Conservation (phyloP, 2,329 filamentous ascomycete genomes). For the Alternaria panax region DNA sequence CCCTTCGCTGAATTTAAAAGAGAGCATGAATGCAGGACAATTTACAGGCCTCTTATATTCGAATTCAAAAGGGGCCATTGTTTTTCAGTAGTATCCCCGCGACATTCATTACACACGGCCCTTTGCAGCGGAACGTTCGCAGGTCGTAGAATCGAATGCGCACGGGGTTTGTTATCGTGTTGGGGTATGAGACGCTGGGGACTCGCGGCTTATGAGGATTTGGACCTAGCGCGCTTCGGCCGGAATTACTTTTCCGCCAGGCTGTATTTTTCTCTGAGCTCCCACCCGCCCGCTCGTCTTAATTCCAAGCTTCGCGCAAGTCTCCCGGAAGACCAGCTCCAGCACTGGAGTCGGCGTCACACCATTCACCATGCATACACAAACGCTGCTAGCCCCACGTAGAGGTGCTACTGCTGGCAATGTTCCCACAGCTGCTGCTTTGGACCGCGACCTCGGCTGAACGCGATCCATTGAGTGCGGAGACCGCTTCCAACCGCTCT, state of each 20-base stretch:
- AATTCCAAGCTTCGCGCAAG: constrained; percentile 15
- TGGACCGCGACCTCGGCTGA: constrained; percentile 45
- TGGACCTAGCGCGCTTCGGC: constrained; percentile 13
- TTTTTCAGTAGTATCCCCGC: too few species aligned
- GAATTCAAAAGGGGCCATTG: too few species aligned
- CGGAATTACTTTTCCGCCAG: constrained; percentile 26
- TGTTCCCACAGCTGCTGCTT: constrained; percentile 14
- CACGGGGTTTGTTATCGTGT: not conserved
- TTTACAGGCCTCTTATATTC: too few species aligned
- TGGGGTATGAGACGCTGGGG: not conserved
- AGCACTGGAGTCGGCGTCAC: not conserved
- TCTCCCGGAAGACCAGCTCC: constrained; percentile 10
- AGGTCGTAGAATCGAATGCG: not conserved
- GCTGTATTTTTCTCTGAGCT: constrained; percentile 15
- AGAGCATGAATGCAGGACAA: too few species aligned
- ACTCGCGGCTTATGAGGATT: not conserved
- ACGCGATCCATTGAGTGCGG: constrained; percentile 35
- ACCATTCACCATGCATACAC: constrained; percentile 11
- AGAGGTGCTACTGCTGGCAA: constrained; percentile 6
- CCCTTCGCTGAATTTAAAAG: too few species aligned
- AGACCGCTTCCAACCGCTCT: constrained; percentile 42
- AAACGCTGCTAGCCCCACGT: constrained; percentile 4
- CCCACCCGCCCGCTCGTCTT: constrained; percentile 10
- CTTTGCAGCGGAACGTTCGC: not conserved
- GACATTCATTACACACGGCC: not conserved